phyloP scores from a whole-genome alignment of 1,284 basidiomycete genomes.

The Fistulinella cinereoalba region DNA sequence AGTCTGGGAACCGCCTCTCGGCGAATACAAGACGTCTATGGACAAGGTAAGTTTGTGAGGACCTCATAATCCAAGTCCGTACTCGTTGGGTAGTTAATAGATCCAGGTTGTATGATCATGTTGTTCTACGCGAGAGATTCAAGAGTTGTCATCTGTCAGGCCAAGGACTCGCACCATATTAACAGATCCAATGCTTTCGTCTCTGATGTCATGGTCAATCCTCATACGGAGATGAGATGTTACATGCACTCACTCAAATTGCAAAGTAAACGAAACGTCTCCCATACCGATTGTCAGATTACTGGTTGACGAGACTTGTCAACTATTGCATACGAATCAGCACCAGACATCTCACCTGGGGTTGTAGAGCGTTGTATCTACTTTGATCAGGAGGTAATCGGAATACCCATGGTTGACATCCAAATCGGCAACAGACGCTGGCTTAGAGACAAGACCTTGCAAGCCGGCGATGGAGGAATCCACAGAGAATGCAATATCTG shows the following conservation, averaged over 20 bases:
- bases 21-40: constrained; percentile 61
- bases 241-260: constrained; percentile 49
- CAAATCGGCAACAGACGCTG: constrained; percentile 56
- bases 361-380: constrained; percentile 57
- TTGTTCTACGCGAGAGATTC: constrained; percentile 39
- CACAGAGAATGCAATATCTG: constrained; percentile 63
- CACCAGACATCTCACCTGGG: constrained; percentile 47
- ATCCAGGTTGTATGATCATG: constrained; percentile 56
- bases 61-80: too few species aligned
- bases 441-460: constrained; percentile 63
- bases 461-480: constrained; percentile 62
- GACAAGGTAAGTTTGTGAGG: neutral
- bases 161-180: constrained; percentile 44
- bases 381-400: constrained; percentile 69
- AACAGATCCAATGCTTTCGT: constrained; percentile 57
- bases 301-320: constrained; percentile 36
- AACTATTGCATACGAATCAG: neutral
- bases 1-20: constrained; percentile 52
- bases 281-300: constrained; percentile 71
- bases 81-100: constrained; percentile 53
- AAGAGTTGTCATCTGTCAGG: constrained; percentile 17
- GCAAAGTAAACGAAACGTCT: constrained; percentile 61
- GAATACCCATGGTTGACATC: constrained; percentile 72
- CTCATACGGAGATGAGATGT: neutral
- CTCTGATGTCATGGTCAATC: constrained; percentile 32